Base-by-base conservation (phyloP, 2,329 filamentous ascomycete genomes). In the Acrocalymma vagum region DNA sequence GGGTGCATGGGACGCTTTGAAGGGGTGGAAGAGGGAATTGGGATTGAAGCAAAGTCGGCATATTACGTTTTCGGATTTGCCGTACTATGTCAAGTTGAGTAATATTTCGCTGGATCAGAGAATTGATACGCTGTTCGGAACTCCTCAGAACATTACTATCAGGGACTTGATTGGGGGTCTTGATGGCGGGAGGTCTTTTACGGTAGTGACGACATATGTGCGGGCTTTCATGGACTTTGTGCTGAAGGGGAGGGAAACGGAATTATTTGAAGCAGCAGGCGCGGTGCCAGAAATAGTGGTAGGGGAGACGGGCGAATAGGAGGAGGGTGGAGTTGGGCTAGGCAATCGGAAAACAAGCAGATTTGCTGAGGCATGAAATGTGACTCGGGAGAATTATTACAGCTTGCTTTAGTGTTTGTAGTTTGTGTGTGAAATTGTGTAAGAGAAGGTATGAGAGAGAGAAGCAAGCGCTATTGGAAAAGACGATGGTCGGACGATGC, bases 401-500 rank as follows among this genome's bases (percentile, higher is more conserved):
- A 33, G 27, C 34, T 36, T 9, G 29, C 35, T 30, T 38, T 26
- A 30, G 16, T 25, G 23, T 30, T 17, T 29, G 25, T 30, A 27
- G 39, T 16, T 11, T 28, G n/a, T n/a, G n/a, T n/a, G n/a, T n/a
- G n/a, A n/a, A n/a, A n/a, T n/a, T n/a, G n/a, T n/a, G n/a, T n/a
- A n/a, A n/a, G n/a, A n/a, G n/a, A n/a, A n/a, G n/a, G n/a, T n/a
- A n/a, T n/a, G n/a, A n/a, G n/a, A n/a, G n/a, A n/a, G n/a, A n/a
- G n/a, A 38, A 26, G 29, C 43, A 51, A 56, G 55, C 51, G 53
- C 49, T 46, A 32, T 49, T 47, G 42, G 36, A 50, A n/a, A 42
- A 46, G 50, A 41, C 42, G 48, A 56, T 45, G 27, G 46, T 53
- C 55, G 51, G 47, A 51, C 43, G 38, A 58, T 55, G 53, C 42